A percentile compares a stretch with the other conserved stretches of the same genome.
phyloP scores from a whole-genome alignment of 202 grass and related monocot genomes.

The Zizania palustris region DNA sequence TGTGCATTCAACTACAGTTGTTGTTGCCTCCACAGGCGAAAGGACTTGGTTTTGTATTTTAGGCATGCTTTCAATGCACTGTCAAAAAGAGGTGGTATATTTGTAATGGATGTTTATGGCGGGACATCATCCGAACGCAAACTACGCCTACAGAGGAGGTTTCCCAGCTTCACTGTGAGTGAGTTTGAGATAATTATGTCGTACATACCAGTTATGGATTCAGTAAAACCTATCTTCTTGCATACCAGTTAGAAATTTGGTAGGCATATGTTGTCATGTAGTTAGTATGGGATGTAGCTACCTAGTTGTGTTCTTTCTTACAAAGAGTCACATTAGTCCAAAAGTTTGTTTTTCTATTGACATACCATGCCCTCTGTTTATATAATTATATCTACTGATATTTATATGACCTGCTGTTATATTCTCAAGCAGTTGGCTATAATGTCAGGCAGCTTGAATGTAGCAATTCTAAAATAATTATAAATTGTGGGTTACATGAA shows the following conservation, averaged over 20 bases:
- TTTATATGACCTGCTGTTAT: slow-evolving; percentile 12
- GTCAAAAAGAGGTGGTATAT: slow-evolving; percentile 81
- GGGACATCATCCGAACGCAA: slow-evolving; percentile 87
- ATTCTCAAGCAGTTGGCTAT: slow-evolving; percentile 11
- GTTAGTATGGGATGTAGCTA: neutral
- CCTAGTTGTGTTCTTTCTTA: neutral
- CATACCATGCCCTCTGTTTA: neutral
- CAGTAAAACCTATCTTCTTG: slow-evolving; percentile 13
- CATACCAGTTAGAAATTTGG: neutral
- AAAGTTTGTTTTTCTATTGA: neutral
- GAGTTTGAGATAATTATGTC: slow-evolving; percentile 2
- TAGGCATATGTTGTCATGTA: neutral
- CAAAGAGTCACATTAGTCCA: neutral
- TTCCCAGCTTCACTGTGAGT: slow-evolving; percentile 82
- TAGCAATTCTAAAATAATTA: neutral
- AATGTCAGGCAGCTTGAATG: slow-evolving; percentile 5
- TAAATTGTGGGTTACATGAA: neutral
- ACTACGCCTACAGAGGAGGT: slow-evolving; percentile 72
- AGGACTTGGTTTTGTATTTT: slow-evolving; percentile 89
- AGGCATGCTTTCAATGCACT: slow-evolving; percentile 65
- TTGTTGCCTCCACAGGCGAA: slow-evolving; percentile 83
- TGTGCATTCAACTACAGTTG: slow-evolving; percentile 99
- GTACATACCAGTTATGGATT: neutral
- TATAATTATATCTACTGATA: slow-evolving; percentile 11
- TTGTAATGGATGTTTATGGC: slow-evolving; percentile 99